Conservation (phyloP, 148 eudicot species). For the Euryodendron excelsum region DNA sequence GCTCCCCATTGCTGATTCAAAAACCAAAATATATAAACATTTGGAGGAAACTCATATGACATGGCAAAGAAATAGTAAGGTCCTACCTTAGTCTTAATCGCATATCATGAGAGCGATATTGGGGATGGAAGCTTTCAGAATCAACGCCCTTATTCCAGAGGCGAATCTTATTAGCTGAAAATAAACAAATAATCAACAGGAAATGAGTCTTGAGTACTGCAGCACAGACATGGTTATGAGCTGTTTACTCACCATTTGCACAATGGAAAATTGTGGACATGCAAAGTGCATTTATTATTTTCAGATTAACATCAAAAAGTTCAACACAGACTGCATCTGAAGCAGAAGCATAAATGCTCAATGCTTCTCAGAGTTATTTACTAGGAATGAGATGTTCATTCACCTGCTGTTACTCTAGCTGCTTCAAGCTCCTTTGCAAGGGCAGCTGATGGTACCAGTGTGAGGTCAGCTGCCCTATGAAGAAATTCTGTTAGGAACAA, state of each 20-base stretch:
- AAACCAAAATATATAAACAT: conserved; percentile 6
- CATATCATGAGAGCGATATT: conserved; percentile 74
- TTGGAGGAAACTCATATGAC: conserved; percentile 3
- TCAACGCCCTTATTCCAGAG: conserved; percentile 99
- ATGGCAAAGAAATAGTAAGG: neutral
- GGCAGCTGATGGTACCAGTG: conserved; percentile 95
- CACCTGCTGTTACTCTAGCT: conserved; percentile 87
- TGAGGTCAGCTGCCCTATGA: conserved; percentile 90
- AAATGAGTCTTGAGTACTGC: too few relatives aligned
- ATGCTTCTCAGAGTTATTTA: neutral
- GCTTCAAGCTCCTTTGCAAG: conserved; percentile 87
- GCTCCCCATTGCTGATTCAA: conserved; percentile 61
- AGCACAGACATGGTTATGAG: neutral
- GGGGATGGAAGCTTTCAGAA: conserved; percentile 93
- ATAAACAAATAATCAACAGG: conserved; percentile 7
- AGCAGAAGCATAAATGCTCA: neutral
- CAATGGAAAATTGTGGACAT: neutral
- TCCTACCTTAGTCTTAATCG: conserved; percentile 72
- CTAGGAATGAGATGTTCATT: neutral
- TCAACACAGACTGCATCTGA: neutral
- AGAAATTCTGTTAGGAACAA: conserved; percentile 63
- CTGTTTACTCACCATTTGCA: neutral
- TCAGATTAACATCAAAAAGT: neutral
- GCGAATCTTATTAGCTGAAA: conserved; percentile 60
- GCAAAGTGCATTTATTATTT: neutral